Conservation (phyloP, 1,284 basidiomycete genomes). For the Ceratobasidium sp. region DNA sequence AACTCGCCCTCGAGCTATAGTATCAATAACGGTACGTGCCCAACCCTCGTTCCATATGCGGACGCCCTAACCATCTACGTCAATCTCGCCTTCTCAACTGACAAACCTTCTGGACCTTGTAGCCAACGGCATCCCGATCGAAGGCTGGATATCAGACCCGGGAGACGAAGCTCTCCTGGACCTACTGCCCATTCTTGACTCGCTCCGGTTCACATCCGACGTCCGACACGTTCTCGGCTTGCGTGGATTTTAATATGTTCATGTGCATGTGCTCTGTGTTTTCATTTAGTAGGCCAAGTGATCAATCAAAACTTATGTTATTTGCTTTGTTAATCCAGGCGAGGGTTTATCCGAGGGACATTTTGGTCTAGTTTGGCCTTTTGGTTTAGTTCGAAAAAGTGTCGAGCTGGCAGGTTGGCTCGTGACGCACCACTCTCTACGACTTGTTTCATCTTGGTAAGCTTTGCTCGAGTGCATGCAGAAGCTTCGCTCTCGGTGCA, state of each 20-base stretch:
- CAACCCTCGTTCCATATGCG: not conserved
- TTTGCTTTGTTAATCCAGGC: not conserved
- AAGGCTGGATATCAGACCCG: conserved; percentile 98
- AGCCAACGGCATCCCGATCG: conserved; percentile 98
- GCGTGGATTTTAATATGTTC: conserved; percentile 34
- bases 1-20: conserved; percentile 95
- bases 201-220: conserved; percentile 92
- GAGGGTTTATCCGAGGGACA: too few relatives aligned
- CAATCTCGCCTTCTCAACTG: not conserved
- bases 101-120: conserved; percentile 20
- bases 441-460: too few relatives aligned
- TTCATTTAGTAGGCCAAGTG: not conserved
- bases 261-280: not conserved
- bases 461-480: too few relatives aligned
- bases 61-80: not conserved
- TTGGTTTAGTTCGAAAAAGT: too few relatives aligned
- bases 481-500: too few relatives aligned
- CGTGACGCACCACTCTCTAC: too few relatives aligned
- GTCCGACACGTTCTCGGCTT: conserved; percentile 93
- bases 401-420: too few relatives aligned
- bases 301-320: conserved; percentile 27
- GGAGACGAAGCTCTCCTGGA: conserved; percentile 96
- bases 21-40: conserved; percentile 83
- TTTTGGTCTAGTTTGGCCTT: too few relatives aligned
- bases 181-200: conserved; percentile 93